Base-by-base conservation (phyloP, 176 grass and related monocot genomes). In the Carex littledalei region DNA sequence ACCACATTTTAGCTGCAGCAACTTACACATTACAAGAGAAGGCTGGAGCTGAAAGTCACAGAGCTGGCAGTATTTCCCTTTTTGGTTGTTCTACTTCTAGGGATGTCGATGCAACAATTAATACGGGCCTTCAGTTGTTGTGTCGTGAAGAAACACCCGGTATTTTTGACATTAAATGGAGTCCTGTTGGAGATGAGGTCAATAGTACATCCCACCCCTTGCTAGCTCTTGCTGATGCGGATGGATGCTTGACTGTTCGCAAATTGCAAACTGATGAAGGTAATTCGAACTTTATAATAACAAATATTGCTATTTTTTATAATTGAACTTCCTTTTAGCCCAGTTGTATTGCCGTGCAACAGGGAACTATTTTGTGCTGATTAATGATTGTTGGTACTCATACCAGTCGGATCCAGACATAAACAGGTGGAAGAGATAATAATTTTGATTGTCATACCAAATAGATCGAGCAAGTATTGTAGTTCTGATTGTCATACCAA, bases 141-240 rank as follows among this genome's bases (percentile, higher is more conserved):
- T 83, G 81, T 74, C 86, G 83, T 15, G 93, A 89, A 55, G 79
- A 86, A 12, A 95, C 96, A 53, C 68, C 81, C 1, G 90, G 93
- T 56, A 78, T 95, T 18, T 98, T 98, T 67, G 96, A 98, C 50
- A 90, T 95, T 72, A 95, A 98, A 83, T 98, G 96, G 96, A 94
- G 76, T 60, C 91, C 93, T 29, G 41, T 14, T 54, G 86, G 71
- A 35, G 55, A 69, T 11, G 34, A 7, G 8, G 22, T 39, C 11
- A 18, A n/a, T 3, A 79, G 39, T 54, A 10, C 73, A 16, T 45
- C 39, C 68, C 52, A 68, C 56, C 93, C 93, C 10, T 81, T 92
- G 68, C 91, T 98, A 49, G 93, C 91, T 77, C 93, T 90, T 88
- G 96, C 91, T 62, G 93, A 94, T 79, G 87, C 96, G n/a, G 87